Percentiles rank a stretch among this genome's conserved stretches.
phyloP scores from a whole-genome alignment of 306 rosid species.

The Ceratonia siliqua region DNA sequence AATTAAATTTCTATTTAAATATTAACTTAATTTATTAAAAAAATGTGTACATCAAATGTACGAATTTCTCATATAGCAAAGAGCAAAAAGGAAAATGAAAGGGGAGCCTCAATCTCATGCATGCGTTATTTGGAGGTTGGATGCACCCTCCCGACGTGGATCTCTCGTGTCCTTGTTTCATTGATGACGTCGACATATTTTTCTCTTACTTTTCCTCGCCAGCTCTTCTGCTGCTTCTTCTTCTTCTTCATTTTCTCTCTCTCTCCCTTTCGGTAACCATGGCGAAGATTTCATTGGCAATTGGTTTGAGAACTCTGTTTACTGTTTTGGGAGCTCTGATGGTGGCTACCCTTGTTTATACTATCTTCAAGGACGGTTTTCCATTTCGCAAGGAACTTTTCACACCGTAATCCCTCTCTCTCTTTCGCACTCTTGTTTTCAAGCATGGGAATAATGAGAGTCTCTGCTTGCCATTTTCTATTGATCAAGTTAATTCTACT shows the following conservation, averaged over 20 bases:
- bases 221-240: not conserved
- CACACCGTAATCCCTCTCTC: slow-evolving; percentile 57
- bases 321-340: slow-evolving; percentile 45
- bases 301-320: slow-evolving; percentile 51
- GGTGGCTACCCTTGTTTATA: slow-evolving; percentile 58
- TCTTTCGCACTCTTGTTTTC: not conserved
- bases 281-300: slow-evolving; percentile 51
- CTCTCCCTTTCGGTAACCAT: slow-evolving; percentile 17
- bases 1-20: too few relatives aligned
- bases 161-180: slow-evolving; percentile 10
- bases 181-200: not conserved
- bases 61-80: too few relatives aligned
- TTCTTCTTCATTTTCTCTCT: not conserved
- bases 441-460: not conserved
- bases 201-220: not conserved
- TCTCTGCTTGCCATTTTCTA: not conserved
- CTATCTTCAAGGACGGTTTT: slow-evolving; percentile 56
- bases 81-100: not conserved
- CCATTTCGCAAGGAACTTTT: slow-evolving; percentile 67
- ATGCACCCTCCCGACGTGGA: slow-evolving; percentile 28
- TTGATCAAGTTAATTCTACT: not conserved
- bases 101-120: not conserved
- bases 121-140: not conserved
- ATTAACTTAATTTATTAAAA: too few relatives aligned
- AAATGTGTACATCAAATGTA: too few relatives aligned